A percentile compares a stretch with the other conserved stretches of the same genome.
Evolutionary conservation across 2,329 filamentous ascomycete genomes (phyloP).

Genomic region (Phyllosticta citribraziliensis): DNA sequence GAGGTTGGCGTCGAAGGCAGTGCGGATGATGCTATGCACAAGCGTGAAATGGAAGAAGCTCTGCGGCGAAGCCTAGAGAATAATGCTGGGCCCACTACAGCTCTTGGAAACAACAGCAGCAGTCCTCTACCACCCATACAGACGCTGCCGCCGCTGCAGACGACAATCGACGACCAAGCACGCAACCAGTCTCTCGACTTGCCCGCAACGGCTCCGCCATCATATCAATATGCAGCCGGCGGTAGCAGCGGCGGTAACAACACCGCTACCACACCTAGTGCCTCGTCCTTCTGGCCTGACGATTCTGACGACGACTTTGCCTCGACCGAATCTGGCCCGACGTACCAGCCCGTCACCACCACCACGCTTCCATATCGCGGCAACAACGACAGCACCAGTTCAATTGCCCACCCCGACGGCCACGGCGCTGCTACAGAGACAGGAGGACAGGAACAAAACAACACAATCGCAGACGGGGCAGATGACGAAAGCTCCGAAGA

Average conservation of each 20-base stretch:
- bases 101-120: not conserved
- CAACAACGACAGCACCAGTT: not conserved
- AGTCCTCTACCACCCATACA: not conserved
- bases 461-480: not conserved
- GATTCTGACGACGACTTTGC: constrained; percentile 13
- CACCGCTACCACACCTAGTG: not conserved
- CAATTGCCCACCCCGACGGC: constrained; percentile 5
- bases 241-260: not conserved
- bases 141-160: not conserved
- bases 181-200: not conserved
- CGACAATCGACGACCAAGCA: not conserved
- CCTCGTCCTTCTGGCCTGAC: not conserved
- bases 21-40: constrained; percentile 18
- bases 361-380: not conserved
- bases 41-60: constrained; percentile 34
- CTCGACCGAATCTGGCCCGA: not conserved
- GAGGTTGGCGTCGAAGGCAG: constrained; percentile 11
- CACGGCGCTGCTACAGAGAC: constrained; percentile 16
- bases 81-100: not conserved
- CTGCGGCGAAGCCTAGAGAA: constrained; percentile 36
- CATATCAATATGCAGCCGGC: not conserved
- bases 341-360: not conserved
- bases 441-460: constrained; percentile 22
- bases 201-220: not conserved
- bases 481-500: constrained; percentile 19